Evolutionary conservation across 108 stramenopile species (phyloP).

Genomic region (Conticribra weissflogii): DNA sequence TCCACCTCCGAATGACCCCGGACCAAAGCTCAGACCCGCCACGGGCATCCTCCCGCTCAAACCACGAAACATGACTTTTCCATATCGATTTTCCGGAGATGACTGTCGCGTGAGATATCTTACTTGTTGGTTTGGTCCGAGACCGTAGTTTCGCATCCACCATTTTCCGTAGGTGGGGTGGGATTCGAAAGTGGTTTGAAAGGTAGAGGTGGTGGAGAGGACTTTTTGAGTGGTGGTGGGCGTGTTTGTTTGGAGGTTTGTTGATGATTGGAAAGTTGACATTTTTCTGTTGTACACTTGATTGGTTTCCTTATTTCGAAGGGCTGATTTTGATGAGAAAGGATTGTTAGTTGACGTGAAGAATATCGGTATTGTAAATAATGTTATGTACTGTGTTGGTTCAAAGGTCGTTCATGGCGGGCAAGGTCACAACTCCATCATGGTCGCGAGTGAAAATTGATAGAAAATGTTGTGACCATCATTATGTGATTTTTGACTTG

Average conservation of each 20-base stretch:
- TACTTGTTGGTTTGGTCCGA: slow-evolving; percentile 32
- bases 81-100: slow-evolving; percentile 16
- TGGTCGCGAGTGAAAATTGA: too few species aligned
- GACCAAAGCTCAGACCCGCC: slow-evolving; percentile 10
- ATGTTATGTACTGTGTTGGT: too few species aligned
- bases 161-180: slow-evolving; percentile 37
- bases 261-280: slow-evolving; percentile 28
- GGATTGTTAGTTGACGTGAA: too few species aligned
- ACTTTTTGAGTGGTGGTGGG: slow-evolving; percentile 37
- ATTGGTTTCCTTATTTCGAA: too few species aligned
- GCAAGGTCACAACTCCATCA: too few species aligned
- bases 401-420: too few species aligned
- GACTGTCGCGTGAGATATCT: slow-evolving; percentile 8
- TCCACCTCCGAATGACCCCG: slow-evolving; percentile 11
- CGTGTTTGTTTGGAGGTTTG: slow-evolving; percentile 5
- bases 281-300: too few species aligned
- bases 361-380: too few species aligned
- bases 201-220: slow-evolving; percentile 38
- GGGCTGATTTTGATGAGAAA: too few species aligned
- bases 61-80: slow-evolving; percentile 13
- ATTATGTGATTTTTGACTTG: too few species aligned
- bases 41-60: slow-evolving; percentile 6
- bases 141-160: slow-evolving; percentile 42
- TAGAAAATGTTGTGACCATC: too few species aligned
- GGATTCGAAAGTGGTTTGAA: slow-evolving; percentile 35